Base-by-base conservation (phyloP, 805 yeast genomes). In the Schwanniomyces pseudopolymorphus region DNA sequence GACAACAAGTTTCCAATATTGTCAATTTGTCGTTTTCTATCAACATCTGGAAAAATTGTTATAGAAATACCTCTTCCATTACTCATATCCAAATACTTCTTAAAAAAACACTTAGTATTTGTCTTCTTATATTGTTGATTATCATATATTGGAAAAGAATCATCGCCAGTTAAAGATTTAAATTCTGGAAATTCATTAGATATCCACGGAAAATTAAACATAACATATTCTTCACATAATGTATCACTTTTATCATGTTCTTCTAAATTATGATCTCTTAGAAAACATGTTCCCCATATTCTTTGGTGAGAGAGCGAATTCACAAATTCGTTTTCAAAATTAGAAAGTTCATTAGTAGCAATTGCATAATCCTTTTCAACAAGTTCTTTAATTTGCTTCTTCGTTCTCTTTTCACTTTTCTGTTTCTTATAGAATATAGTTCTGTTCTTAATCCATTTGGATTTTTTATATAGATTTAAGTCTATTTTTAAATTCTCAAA, bases 51-150 rank as follows among this genome's bases (percentile, higher is more conserved):
- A 13, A 58, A 42, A 5, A 67, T 28, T 0, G 71, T 66, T 4
- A 69, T 60, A 14, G 67, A 69, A 5, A 69, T 64, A 0, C 74
- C 74, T 38, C 50, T 52, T 1, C 67, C 69, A 26, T 52, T 54
- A 38, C 58, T 54, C 31, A 39, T 48, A 1, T 26, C 11, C 14
- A 43, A 21, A 26, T 57, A 45, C 26, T 47, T 38, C 14, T 44
- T 41, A 25, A 58, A 22, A 25, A 61, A 54, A 33, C 64, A 58
- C 21, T 21, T 8, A 5, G 40, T 13, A 5, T 31, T 9, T 25
- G 26, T 22, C 36, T 31, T 33, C 36, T 21, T 5, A 37, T 25
- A n/a, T 22, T 22, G 11, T 36, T 27, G 27, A 14, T 7, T 24
- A 26, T 49, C 53, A 35, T 40, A 41, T 3, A 44, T 39, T 1